phyloP scores from a whole-genome alignment of 306 rosid species.

The Chamaecrista fasciculata region DNA sequence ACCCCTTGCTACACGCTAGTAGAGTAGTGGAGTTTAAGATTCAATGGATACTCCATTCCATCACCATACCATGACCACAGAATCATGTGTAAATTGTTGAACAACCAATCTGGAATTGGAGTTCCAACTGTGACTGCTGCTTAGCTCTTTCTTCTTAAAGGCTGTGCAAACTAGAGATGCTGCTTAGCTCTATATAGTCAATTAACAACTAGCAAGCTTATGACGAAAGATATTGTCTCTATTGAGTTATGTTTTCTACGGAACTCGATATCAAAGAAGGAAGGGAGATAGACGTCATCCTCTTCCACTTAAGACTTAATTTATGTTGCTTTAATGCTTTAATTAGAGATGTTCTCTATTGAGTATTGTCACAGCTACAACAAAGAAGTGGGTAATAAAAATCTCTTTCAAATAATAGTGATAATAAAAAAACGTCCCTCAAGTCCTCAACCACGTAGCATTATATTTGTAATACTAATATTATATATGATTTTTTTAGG shows the following conservation, averaged over 20 bases:
- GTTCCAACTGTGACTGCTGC: slow-evolving; percentile 6
- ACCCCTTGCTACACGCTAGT: slow-evolving; percentile 5
- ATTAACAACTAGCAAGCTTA: not conserved
- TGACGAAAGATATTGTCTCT: no score
- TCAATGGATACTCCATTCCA: slow-evolving; percentile 3
- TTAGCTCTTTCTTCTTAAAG: slow-evolving; percentile 3
- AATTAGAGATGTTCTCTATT: no score
- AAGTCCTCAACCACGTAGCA: no score
- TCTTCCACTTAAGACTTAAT: no score
- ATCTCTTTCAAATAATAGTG: not conserved
- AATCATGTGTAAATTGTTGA: slow-evolving; percentile 13
- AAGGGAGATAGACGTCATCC: no score
- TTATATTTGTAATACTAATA: no score
- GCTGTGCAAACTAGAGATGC: not conserved
- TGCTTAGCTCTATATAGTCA: not conserved
- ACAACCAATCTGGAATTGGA: not conserved
- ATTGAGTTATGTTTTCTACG: no score
- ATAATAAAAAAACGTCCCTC: no score
- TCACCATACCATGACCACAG: not conserved
- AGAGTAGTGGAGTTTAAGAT: not conserved
- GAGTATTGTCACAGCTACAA: not conserved
- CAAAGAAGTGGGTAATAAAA: not conserved
- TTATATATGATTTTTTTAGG: no score
- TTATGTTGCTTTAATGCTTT: no score
- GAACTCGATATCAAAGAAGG: no score